Evolutionary conservation across 257 asterid species (phyloP), one percentile per base, ranked within the genome.

Genomic region (Gentiana straminea): DNA sequence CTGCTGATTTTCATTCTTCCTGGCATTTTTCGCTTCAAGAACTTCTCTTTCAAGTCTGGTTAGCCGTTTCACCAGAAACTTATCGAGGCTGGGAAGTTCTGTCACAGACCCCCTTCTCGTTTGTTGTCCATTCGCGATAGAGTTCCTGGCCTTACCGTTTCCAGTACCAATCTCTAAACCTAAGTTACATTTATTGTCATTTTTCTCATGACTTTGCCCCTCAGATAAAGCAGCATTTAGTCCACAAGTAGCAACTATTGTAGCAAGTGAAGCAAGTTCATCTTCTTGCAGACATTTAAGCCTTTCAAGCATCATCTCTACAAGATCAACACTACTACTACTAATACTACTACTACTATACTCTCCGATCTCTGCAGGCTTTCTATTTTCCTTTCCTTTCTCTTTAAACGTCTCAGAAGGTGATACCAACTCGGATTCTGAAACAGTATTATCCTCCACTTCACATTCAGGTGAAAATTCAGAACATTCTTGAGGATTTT

Each of bases 221-320:
- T 77, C 82, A 48, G 89, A 73, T 56, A 89, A 68, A 63, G 88
- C 93, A 60, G 94, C 98, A 70, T 71, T 83, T 60, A 91, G 79
- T 59, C 98, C 95, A 71, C 88, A 78, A 8, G 98, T 85, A 11
- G 97, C 97, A 35, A 92, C 97, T 62, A 92, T 80, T 46, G 88
- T 88, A n/a, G 98, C 97, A 64, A 88, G 93, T 58, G 98, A 92
- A 64, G 88, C 79, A 70, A 92, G 95, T 65, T 84, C 94, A 8
- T 85, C 84, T 70, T 88, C 98, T 64, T 80, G 81, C 65, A 92
- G 79, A 64, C 82, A 60, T 63, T 74, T 75, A 62, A 92, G 86
- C 64, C 98, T 80, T 64, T 68, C 81, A 61, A 92, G 77, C 98
- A 92, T 88, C 84, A 79, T 72, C 48, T 81, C 85, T 4, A 68